Evolutionary conservation across 176 grass and related monocot species (phyloP).

Genomic region (Aegilops sharonensis): DNA sequence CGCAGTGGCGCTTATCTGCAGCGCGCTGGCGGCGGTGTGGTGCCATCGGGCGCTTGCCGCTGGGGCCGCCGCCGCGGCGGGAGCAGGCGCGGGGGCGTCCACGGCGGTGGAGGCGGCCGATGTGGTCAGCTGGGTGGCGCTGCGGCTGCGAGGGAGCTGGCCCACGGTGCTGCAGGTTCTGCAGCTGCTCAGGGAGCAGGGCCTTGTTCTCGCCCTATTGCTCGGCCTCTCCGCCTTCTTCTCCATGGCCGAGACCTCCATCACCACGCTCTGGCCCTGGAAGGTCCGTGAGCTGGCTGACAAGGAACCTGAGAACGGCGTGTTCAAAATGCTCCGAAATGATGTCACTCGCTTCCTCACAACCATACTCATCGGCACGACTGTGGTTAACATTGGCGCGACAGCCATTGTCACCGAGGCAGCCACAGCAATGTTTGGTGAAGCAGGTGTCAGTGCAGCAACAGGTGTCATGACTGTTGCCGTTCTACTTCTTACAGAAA

Average conservation of each 20-base stretch:
- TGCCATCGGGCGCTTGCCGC: conserved; percentile 31
- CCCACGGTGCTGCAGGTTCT: conserved; percentile 65
- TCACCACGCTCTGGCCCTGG: conserved; percentile 98
- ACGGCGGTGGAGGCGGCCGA: conserved; percentile 35
- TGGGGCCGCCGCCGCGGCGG: conserved; percentile 19
- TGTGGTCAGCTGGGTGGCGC: conserved; percentile 29
- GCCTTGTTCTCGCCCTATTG: conserved; percentile 56
- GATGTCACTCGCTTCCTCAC: conserved; percentile 96
- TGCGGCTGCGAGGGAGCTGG: conserved; percentile 49
- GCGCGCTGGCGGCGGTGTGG: conserved; percentile 21
- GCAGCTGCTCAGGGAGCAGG: conserved; percentile 78
- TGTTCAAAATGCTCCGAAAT: conserved; percentile 94
- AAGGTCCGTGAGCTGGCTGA: conserved; percentile 97
- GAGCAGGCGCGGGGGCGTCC: conserved; percentile 25
- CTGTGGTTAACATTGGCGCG: conserved; percentile 94
- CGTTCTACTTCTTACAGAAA: conserved; percentile 94
- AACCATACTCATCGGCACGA: conserved; percentile 98
- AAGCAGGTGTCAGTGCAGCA: conserved; percentile 89
- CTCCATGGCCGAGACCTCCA: conserved; percentile 96
- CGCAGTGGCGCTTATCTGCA: conserved; percentile 8
- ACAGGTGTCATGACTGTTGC: conserved; percentile 97
- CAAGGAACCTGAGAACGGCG: conserved; percentile 94
- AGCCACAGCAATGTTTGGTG: conserved; percentile 94
- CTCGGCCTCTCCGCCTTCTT: conserved; percentile 95
- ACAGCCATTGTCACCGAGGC: conserved; percentile 96